Evolutionary conservation across 257 asterid species (phyloP).

Genomic region (Paraleonurus japonicus): DNA sequence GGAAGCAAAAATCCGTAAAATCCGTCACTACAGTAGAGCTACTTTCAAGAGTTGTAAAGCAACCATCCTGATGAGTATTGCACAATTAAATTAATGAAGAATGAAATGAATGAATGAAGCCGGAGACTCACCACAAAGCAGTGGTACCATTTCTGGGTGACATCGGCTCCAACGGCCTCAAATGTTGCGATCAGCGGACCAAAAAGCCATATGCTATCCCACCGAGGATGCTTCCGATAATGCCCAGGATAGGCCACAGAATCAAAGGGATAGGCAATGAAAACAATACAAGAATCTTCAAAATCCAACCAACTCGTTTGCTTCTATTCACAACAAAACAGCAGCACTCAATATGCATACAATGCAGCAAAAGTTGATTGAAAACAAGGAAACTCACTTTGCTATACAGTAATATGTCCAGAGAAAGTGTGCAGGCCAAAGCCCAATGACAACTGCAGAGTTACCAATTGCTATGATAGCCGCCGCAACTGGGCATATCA

Average conservation of each 20-base stretch:
- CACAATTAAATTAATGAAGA: no score
- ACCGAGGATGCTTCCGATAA: conserved; percentile 68
- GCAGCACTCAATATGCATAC: background rate
- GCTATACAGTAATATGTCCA: conserved; percentile 83
- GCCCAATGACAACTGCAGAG: conserved; percentile 74
- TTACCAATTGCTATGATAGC: conserved; percentile 55
- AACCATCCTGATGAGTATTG: conserved; percentile 64
- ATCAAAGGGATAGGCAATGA: conserved; percentile 59
- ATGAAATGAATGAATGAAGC: no score
- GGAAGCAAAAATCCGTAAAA: conserved; percentile 89
- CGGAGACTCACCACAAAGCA: conserved; percentile 69
- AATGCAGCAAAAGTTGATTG: background rate
- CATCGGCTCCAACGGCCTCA: conserved; percentile 72
- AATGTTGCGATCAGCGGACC: conserved; percentile 86
- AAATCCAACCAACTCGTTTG: conserved; percentile 71
- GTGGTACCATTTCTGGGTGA: conserved; percentile 52
- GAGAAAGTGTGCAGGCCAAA: conserved; percentile 83
- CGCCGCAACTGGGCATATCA: conserved; percentile 52
- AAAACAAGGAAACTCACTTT: conserved; percentile 37
- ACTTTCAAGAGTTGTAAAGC: conserved; percentile 55
- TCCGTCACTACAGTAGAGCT: conserved; percentile 74
- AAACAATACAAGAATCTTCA: conserved; percentile 55
- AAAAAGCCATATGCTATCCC: conserved; percentile 78
- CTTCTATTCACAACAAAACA: conserved; percentile 42
- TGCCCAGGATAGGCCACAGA: conserved; percentile 65